Base-by-base conservation (phyloP, 176 grass and related monocot genomes). In the Elymus sibiricus region DNA sequence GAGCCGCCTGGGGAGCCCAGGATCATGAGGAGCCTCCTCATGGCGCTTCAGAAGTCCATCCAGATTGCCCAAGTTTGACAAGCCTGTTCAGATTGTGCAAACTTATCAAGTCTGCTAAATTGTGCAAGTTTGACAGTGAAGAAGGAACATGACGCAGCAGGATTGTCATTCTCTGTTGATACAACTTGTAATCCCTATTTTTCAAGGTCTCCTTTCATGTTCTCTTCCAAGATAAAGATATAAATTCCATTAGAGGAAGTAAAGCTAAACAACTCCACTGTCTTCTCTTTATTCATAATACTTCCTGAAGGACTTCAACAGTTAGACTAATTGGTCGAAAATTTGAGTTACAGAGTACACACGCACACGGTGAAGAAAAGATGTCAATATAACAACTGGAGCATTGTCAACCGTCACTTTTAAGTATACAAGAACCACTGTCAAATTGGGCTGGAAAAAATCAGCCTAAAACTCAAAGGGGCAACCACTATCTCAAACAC, bases 21-120 rank as follows among this genome's bases (percentile, higher is more conserved):
- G 77, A 96, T 99, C 73, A 99, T 93, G 92, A 89, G 86, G 46
- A 99, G 92, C 72, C 92, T 99, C 56, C 92, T 99, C 34, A 83
- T 91, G 84, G 97, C 97, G 8, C 92, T 99, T 24, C 87, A 99
- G 72, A 94, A 90, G 69, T 91, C 82, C 3, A 67, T 97, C 29
- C 69, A 94, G 29, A 91, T 96, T 56, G 90, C 97, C 0, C 93
- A 38, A 82, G 40, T 92, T 64, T 98, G 86, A 87, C 31, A 9
- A 56, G 53, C 53, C 7, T 22, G 7, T 56, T 56, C 62, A 93
- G 29, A 91, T 94, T 56, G 85, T 92, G 1, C 93, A 62, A 82
- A n/a, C 88, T 59, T 94, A 86, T 83, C 25, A 11, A 12, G 42
- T 44, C 42, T 12, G 42, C 11, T 44, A 44, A 44, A 91, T 96